Percentiles rank a stretch among this genome's conserved stretches.
These are phyloP conservation scores for Penicillium argentinense DNA, from an alignment of 495 filamentous ascomycete genomes.

Conservation along the genomic window DNA sequence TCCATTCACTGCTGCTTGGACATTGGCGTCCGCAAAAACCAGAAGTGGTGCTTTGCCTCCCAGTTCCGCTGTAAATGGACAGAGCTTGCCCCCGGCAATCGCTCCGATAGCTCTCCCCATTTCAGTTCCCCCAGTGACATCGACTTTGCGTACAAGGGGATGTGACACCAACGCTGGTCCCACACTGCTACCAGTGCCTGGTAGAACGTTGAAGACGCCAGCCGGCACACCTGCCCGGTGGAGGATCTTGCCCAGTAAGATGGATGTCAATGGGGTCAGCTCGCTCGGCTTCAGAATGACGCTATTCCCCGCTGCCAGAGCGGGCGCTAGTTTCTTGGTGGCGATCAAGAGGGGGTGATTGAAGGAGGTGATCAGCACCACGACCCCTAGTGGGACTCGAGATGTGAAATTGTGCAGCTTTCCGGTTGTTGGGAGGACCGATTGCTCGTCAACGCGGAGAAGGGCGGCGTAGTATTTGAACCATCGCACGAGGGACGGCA, in stretches of 20 bases:
- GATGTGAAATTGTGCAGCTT: slow-evolving; percentile 62
- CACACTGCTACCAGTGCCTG: slow-evolving; percentile 52
- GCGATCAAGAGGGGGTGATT: slow-evolving; percentile 65
- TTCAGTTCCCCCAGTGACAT: slow-evolving; percentile 56
- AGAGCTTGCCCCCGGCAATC: slow-evolving; percentile 50
- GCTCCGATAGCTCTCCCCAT: slow-evolving; percentile 49
- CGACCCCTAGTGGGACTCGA: slow-evolving; percentile 60
- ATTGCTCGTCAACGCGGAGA: slow-evolving; percentile 58
- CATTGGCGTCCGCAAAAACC: slow-evolving; percentile 51
- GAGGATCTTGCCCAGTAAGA: slow-evolving; percentile 52
- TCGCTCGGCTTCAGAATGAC: slow-evolving; percentile 64
- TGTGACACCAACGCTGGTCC: slow-evolving; percentile 56
- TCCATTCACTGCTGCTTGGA: slow-evolving; percentile 54
- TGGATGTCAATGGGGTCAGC: slow-evolving; percentile 56
- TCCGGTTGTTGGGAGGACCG: slow-evolving; percentile 59
- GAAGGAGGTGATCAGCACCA: slow-evolving; percentile 64
- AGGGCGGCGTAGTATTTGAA: slow-evolving; percentile 63
- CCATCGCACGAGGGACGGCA: slow-evolving; percentile 61
- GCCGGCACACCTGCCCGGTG: slow-evolving; percentile 55
- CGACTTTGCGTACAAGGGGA: slow-evolving; percentile 56
- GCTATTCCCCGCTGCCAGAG: slow-evolving; percentile 61
- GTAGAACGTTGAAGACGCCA: slow-evolving; percentile 58
- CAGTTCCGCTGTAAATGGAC: slow-evolving; percentile 57
- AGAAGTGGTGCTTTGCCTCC: slow-evolving; percentile 62
- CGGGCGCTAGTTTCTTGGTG: slow-evolving; percentile 62